These are phyloP conservation scores for Neotropicomus parvogracilis DNA, from an alignment of 1,284 basidiomycete genomes.

Conservation along the genomic window DNA sequence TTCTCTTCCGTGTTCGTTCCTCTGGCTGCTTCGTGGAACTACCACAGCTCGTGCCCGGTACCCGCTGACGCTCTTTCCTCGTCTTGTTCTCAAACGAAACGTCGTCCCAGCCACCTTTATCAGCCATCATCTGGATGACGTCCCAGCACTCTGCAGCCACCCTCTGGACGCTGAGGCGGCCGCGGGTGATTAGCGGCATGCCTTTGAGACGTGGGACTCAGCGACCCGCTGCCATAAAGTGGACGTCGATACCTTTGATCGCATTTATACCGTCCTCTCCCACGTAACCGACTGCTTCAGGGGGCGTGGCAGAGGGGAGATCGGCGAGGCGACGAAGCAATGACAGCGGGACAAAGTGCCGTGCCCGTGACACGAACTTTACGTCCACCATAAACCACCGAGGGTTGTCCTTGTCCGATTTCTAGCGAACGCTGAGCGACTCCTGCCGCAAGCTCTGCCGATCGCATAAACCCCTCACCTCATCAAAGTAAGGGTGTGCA, in stretches of 20 bases:
- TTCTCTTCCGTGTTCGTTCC: conserved; percentile 59
- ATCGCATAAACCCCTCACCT: conserved; percentile 41
- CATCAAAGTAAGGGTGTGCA: conserved; percentile 85
- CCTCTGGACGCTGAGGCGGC: conserved; percentile 85
- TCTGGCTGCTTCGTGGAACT: conserved; percentile 62
- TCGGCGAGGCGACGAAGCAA: conserved; percentile 67
- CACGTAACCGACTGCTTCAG: conserved; percentile 62
- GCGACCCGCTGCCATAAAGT: not conserved
- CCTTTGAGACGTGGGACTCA: conserved; percentile 31
- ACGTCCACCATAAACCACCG: conserved; percentile 95
- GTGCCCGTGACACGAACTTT: conserved; percentile 63
- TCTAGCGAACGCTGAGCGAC: conserved; percentile 40
- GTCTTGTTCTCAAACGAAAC: conserved; percentile 53
- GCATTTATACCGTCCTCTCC: conserved; percentile 54
- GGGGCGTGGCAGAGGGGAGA: conserved; percentile 34
- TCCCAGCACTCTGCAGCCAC: conserved; percentile 72
- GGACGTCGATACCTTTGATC: conserved; percentile 49
- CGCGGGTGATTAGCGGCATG: conserved; percentile 83
- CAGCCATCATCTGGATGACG: conserved; percentile 62
- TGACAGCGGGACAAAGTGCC: conserved; percentile 76
- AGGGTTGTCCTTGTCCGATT: conserved; percentile 72
- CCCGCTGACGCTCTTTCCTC: no score
- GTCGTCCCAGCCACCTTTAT: conserved; percentile 69
- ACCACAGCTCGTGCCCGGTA: conserved; percentile 33
- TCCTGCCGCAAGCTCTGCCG: not conserved